Base-by-base conservation (phyloP, 441 rosid species). In the Geranium incanum region DNA sequence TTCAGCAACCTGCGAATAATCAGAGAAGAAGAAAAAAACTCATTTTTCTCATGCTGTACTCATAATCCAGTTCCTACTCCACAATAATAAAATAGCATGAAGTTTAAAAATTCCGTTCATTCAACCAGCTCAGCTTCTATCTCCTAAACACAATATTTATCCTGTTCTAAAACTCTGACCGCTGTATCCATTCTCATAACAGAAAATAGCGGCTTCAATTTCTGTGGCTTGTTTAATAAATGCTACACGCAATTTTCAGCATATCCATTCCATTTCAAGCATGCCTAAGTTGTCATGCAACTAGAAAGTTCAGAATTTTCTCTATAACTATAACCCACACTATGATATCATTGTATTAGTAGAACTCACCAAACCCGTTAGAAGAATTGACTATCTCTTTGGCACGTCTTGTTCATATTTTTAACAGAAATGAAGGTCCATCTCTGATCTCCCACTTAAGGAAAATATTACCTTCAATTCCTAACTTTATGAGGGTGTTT, bases 1-100 rank as follows among this genome's bases (percentile, higher is more conserved):
- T 80, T 89, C 92, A 5, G 95, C 88, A 64, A 89, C 90, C 95
- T 89, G 86, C 74, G 84, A 72, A 69, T 21, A 21, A 16, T 68
- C 6, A 5, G 19, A 6, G 62, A 3, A 55, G 16, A n/a, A 45
- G 48, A 48, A 3, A 3, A 5, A 1, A 28, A 2, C 33, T 28
- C 33, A 28, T 28, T 28, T 28, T 28, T 28, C 33, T 28, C 33
- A 28, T 2, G 3, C 3, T 28, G 33, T 28, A 28, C 21, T 21
- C 21, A 21, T 21, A 21, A 21, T 21, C 21, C 21, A 21, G 21
- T 21, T 21, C 21, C 21, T 21, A 21, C 21, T 21, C 21, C 21
- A 21, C 43, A 4, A 45, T 45, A 12, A 45, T 8, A 7, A 45
- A 45, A 8, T 45, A 11, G n/a, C 11, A 45, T 2, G 9, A 45